Conservation (phyloP, 176 grass and related monocot species). For the Chloris gayana region DNA sequence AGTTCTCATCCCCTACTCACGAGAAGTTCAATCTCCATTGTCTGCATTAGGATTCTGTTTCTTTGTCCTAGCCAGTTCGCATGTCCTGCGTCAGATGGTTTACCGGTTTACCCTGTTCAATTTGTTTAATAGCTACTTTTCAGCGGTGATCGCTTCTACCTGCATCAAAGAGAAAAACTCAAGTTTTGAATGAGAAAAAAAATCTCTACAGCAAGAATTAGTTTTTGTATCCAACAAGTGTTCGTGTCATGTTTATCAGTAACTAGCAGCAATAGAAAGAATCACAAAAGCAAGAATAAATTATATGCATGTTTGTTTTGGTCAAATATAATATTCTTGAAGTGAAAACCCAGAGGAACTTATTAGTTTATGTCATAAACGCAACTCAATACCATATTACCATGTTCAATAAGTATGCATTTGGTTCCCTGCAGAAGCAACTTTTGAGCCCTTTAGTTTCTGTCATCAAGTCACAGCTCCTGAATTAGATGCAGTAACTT, state of each 20-base stretch:
- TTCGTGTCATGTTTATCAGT: background rate
- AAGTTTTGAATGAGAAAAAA: conserved; percentile 2
- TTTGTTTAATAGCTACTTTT: conserved; percentile 34
- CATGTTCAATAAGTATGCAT: background rate
- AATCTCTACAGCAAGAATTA: background rate
- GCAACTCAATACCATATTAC: conserved; percentile 25
- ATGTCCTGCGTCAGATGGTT: conserved; percentile 2
- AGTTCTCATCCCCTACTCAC: background rate
- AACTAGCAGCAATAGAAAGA: conserved; percentile 24
- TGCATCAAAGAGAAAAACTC: background rate
- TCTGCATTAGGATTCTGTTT: conserved; percentile 13
- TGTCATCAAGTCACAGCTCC: conserved; percentile 28
- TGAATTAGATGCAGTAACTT: conserved; percentile 35
- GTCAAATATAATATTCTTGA: conserved; percentile 6
- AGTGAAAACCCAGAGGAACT: background rate
- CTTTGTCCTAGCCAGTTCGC: conserved; percentile 32
- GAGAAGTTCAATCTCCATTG: conserved; percentile 26
- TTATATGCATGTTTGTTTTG: conserved; percentile 30
- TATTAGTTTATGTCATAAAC: conserved; percentile 14
- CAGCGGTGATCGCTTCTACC: conserved; percentile 10
- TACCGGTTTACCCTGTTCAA: too few relatives aligned
- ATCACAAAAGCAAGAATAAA: conserved; percentile 27
- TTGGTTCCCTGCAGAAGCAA: conserved; percentile 1
- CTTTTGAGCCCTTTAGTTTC: background rate
- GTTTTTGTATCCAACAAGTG: background rate